Base-by-base conservation (phyloP, 192 early-diverging fungal species). In the Geranomyces michiganensis region DNA sequence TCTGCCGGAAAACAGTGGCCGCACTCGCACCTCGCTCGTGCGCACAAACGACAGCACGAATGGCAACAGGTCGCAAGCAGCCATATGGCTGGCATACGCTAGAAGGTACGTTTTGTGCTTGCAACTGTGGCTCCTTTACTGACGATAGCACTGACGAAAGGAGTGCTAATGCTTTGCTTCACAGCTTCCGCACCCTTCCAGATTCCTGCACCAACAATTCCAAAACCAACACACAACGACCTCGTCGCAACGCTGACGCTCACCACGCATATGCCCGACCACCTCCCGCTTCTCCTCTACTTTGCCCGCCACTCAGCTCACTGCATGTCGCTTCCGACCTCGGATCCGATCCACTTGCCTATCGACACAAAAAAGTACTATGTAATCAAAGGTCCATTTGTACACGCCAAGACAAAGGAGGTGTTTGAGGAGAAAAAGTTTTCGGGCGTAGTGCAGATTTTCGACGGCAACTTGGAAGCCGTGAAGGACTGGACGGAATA, bases 391-490 rank as follows among this genome's bases (percentile, higher is more conserved):
- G 95, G 93, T 26, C 96, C 97, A 15, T 99, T 99, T 79, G 89
- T 96, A 26, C 90, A 97, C 84, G 97, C 94, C 75, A 95, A 96
- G 80, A 86, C 92, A 29, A 94, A 96, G 83, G 96, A 99, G 77
- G 90, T 93, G 17, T 99, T 99, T 86, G 96, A 97, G 82, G 85
- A 92, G 56, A 90, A 91, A 79, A 95, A 92, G 58, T 88, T 93
- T 76, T 88, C 90, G 79, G 85, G 94, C 27, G 70, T 90, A 30
- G 73, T 99, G 67, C 89, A 92, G 49, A 84, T 96, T 26, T 87
- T 89, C 59, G 93, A 96, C 71, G 79, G 90, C 24, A 81, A 92
- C 60, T 83, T 82, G 12, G 90, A 92, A 55, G 88, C 86, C 0
- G 83, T 95, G 22, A 79, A 90, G 56, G 83, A 84, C 70, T 94